Conservation (phyloP, 2,329 filamentous ascomycete species). For the Diaporthe australafricana region DNA sequence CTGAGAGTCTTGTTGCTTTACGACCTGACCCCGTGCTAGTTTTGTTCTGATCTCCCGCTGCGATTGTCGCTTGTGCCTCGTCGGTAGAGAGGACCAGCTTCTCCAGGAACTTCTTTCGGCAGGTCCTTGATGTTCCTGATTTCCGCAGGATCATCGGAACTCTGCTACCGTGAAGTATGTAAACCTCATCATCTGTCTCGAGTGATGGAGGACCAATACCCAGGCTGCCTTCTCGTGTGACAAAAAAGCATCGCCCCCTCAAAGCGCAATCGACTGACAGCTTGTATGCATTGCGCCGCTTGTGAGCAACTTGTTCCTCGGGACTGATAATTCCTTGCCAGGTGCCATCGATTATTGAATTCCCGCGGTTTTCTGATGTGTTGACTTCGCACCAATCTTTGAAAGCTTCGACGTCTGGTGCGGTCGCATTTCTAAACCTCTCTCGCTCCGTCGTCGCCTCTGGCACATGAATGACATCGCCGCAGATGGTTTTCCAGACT, state of each 20-base stretch:
- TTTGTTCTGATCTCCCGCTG: background rate
- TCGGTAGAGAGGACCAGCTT: background rate
- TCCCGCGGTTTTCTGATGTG: background rate
- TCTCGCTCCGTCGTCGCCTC: background rate
- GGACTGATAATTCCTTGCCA: background rate
- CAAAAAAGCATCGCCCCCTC: background rate
- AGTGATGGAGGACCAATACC: constrained; percentile 5
- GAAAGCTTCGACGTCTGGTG: background rate
- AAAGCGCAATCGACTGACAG: constrained; percentile 12
- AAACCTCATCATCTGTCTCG: background rate
- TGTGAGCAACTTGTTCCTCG: background rate
- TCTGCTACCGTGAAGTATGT: constrained; percentile 6
- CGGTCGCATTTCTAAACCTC: background rate
- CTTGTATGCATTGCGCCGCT: constrained; percentile 2
- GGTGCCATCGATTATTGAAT: background rate
- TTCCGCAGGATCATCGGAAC: background rate
- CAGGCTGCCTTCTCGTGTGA: background rate
- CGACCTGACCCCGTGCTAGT: background rate
- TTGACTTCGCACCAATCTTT: background rate
- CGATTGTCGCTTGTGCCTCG: background rate
- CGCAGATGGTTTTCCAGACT: constrained; percentile 5
- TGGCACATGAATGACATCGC: background rate
- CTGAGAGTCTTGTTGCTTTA: background rate
- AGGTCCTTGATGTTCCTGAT: background rate
- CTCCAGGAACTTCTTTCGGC: background rate